A percentile compares a stretch with the other conserved stretches of the same genome.
phyloP scores from a whole-genome alignment of 1,284 basidiomycete genomes.

The Schizophyllum commune region DNA sequence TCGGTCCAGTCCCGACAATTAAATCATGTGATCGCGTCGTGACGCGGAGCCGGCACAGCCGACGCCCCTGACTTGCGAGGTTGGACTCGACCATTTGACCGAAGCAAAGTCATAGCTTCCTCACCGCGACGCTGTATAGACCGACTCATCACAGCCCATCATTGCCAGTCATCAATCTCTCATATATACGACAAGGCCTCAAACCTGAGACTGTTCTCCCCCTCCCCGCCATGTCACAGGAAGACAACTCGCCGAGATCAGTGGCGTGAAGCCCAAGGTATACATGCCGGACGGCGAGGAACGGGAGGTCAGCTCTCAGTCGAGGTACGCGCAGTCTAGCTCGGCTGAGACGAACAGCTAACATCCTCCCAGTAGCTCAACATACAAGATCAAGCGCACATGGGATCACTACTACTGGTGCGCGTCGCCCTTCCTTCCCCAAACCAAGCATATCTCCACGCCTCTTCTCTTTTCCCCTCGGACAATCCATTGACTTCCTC shows the following conservation, averaged over 20 bases:
- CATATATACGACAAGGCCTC: too few species aligned
- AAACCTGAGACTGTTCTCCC: neutral
- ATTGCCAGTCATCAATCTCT: too few species aligned
- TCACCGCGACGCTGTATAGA: too few species aligned
- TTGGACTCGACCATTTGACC: too few species aligned
- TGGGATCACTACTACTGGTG: slow-evolving; percentile 51
- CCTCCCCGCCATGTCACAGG: neutral
- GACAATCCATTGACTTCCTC: neutral
- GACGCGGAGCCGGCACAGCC: too few species aligned
- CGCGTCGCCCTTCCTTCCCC: neutral
- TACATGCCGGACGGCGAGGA: slow-evolving; percentile 35
- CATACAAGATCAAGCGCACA: slow-evolving; percentile 45
- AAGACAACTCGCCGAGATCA: slow-evolving; percentile 35
- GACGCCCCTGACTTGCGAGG: too few species aligned
- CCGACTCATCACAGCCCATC: too few species aligned
- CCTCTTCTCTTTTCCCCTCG: neutral
- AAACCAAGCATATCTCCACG: neutral
- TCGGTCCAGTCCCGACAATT: too few species aligned
- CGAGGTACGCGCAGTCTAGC: too few species aligned
- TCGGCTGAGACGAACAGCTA: too few species aligned
- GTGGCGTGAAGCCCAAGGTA: slow-evolving; percentile 37
- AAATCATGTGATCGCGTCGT: too few species aligned
- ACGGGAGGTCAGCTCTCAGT: slow-evolving; percentile 32
- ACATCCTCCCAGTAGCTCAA: slow-evolving; percentile 27
- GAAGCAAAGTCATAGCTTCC: too few species aligned